Conservation (phyloP, 441 rosid species). For the Eugenia klotzschiana region DNA sequence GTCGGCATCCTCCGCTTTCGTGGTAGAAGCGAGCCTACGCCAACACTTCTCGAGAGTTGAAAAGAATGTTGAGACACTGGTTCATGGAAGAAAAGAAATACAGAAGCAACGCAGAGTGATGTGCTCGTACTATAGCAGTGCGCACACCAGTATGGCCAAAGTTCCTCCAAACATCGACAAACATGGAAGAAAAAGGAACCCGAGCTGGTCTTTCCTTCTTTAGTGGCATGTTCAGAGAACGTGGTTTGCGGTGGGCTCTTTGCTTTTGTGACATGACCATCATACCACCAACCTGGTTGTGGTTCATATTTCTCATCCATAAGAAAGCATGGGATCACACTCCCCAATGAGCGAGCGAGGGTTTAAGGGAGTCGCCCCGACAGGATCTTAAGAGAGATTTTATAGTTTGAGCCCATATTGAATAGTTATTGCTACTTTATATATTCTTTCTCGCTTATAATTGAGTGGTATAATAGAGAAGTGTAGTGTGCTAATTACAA, state of each 20-base stretch:
- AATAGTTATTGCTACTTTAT: too few relatives aligned
- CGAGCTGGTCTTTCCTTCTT: neutral
- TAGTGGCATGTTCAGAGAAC: neutral
- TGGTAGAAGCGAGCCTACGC: neutral
- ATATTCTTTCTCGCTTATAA: too few relatives aligned
- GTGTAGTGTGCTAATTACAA: too few relatives aligned
- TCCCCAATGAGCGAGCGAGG: too few relatives aligned
- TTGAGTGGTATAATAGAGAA: too few relatives aligned
- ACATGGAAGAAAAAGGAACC: neutral
- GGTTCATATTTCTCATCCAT: too few relatives aligned
- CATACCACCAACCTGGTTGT: neutral
- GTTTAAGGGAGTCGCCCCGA: too few relatives aligned
- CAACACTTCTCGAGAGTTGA: too few relatives aligned
- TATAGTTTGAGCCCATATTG: too few relatives aligned
- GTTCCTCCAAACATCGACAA: neutral
- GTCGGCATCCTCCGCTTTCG: neutral
- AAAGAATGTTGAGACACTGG: too few relatives aligned
- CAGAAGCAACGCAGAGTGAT: neutral
- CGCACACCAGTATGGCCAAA: neutral
- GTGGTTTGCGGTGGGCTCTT: neutral
- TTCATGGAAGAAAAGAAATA: neutral
- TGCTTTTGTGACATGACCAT: neutral
- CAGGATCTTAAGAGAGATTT: too few relatives aligned
- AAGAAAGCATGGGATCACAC: too few relatives aligned
- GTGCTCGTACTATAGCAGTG: neutral